Conservation (phyloP, 208 protist genomes). For the Acanthamoeba sp. region DNA sequence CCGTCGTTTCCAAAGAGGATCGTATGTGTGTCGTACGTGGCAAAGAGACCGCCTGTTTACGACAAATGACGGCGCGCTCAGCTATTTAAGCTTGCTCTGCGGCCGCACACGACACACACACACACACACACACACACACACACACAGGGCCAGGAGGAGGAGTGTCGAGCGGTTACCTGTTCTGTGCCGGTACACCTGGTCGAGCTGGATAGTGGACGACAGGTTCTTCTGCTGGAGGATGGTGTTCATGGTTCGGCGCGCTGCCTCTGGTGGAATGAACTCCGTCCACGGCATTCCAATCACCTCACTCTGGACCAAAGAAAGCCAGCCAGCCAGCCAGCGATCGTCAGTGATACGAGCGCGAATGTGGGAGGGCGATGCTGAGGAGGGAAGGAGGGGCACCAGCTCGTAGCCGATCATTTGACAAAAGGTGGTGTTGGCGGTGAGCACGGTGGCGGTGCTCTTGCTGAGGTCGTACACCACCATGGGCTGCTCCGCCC, state of each 20-base stretch:
- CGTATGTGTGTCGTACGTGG: conserved; percentile 67
- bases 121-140: neutral
- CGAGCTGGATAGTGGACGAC: conserved; percentile 36
- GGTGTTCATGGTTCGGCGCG: conserved; percentile 65
- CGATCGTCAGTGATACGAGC: too few species aligned
- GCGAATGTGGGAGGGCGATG: neutral
- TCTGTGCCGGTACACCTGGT: conserved; percentile 65
- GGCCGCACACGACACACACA: too few species aligned
- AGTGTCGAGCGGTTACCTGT: neutral
- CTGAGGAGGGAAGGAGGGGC: neutral
- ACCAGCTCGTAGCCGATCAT: conserved; percentile 75
- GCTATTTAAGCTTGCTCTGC: too few species aligned
- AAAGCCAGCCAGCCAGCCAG: too few species aligned
- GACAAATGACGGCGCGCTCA: too few species aligned
- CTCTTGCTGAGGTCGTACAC: conserved; percentile 73
- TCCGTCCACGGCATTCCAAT: conserved; percentile 74
- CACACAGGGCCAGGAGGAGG: neutral
- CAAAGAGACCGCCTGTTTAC: conserved; percentile 69
- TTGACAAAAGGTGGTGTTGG: conserved; percentile 75
- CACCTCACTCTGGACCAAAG: conserved; percentile 29
- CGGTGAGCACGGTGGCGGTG: conserved; percentile 61
- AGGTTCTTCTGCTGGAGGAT: conserved; percentile 45
- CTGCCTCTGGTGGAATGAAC: conserved; percentile 70
- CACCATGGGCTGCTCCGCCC: conserved; percentile 70
- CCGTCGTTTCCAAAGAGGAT: conserved; percentile 68